Conservation (phyloP, 306 rosid genomes). For the Purshia tridentata region DNA sequence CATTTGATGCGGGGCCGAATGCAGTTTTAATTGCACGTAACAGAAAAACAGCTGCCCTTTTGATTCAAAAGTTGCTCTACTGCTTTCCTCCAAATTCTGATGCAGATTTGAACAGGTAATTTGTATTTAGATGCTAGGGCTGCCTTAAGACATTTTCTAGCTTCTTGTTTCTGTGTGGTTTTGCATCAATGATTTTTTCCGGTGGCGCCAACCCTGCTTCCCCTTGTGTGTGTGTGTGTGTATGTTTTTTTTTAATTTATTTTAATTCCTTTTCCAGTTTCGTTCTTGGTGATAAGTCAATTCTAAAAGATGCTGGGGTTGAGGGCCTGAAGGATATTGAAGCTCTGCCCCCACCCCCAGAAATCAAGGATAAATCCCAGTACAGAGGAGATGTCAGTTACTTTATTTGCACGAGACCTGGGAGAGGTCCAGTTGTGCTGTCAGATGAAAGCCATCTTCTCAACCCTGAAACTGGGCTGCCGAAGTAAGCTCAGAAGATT, state of each 20-base stretch:
- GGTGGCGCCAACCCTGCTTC: not conserved
- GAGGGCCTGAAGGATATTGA: slow-evolving; percentile 53
- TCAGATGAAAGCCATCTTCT: slow-evolving; percentile 73
- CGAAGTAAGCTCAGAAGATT: slow-evolving; percentile 43
- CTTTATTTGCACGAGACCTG: slow-evolving; percentile 94
- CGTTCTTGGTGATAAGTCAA: slow-evolving; percentile 79
- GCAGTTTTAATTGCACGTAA: slow-evolving; percentile 88
- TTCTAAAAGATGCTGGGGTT: slow-evolving; percentile 81
- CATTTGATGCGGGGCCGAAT: slow-evolving; percentile 99
- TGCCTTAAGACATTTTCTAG: not conserved
- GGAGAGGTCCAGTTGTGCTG: slow-evolving; percentile 87
- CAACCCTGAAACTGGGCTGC: slow-evolving; percentile 75
- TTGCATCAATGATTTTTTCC: slow-evolving; percentile 18
- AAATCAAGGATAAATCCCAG: slow-evolving; percentile 68
- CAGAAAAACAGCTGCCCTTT: slow-evolving; percentile 71
- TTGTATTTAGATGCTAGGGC: slow-evolving; percentile 6
- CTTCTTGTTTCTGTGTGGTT: not conserved
- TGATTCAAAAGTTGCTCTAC: slow-evolving; percentile 85
- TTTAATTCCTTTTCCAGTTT: slow-evolving; percentile 46
- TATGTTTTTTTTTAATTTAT: not conserved
- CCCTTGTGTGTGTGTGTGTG: slow-evolving; percentile 9
- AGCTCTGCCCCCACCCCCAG: slow-evolving; percentile 73
- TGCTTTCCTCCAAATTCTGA: slow-evolving; percentile 84
- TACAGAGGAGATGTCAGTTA: slow-evolving; percentile 79
- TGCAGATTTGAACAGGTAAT: slow-evolving; percentile 68